phyloP scores from a whole-genome alignment of 2,329 filamentous ascomycete genomes.

The Alternaria arborescens region DNA sequence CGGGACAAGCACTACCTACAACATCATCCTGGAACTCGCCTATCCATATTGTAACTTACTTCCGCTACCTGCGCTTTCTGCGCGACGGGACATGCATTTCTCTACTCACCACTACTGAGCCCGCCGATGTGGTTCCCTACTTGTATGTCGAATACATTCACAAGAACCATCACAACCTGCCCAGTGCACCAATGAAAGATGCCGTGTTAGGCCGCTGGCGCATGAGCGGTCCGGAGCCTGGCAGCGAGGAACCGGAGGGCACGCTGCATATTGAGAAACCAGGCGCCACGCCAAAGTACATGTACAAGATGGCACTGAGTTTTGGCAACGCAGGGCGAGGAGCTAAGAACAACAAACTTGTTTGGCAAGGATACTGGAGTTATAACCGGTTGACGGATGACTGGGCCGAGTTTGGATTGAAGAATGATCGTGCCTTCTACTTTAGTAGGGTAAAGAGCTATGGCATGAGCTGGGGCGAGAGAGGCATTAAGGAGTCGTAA shows the following conservation, averaged over 20 bases:
- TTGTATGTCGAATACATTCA: constrained; percentile 75
- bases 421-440: constrained; percentile 68
- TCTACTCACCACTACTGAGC: constrained; percentile 81
- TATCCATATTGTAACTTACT: constrained; percentile 96
- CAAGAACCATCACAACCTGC: constrained; percentile 53
- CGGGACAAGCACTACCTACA: constrained; percentile 76
- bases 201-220: constrained; percentile 73
- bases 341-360: constrained; percentile 82
- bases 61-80: constrained; percentile 94
- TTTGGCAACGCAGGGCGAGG: constrained; percentile 68
- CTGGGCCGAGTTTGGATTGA: constrained; percentile 80
- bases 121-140: constrained; percentile 85
- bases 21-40: constrained; percentile 79
- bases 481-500: constrained; percentile 18
- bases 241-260: constrained; percentile 41
- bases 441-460: constrained; percentile 70
- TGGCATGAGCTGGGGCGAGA: constrained; percentile 52
- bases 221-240: constrained; percentile 61
- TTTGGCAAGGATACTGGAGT: constrained; percentile 90
- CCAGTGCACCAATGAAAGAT: constrained; percentile 70
- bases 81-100: constrained; percentile 85
- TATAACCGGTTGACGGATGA: constrained; percentile 91
- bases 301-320: constrained; percentile 81
- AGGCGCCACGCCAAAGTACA: constrained; percentile 79
- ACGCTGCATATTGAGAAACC: constrained; percentile 82